Conservation (phyloP, 2,329 filamentous ascomycete genomes). For the Sporothrix protearum region DNA sequence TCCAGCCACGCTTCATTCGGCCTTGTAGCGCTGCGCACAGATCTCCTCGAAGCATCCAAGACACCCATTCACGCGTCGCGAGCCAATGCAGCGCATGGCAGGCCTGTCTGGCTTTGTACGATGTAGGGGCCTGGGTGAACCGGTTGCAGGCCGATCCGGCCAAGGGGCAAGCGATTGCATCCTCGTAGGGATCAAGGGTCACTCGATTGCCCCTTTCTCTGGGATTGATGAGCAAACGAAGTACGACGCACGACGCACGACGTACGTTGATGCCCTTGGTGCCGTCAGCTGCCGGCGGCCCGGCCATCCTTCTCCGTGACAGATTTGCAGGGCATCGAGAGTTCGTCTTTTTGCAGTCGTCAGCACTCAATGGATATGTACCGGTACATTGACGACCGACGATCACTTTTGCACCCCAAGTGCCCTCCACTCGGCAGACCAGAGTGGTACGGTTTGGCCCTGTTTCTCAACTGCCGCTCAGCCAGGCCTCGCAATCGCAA, state of each 20-base stretch:
- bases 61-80: neutral
- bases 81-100: neutral
- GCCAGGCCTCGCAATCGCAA: neutral
- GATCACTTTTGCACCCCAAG: neutral
- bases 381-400: neutral
- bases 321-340: neutral
- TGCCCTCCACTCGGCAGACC: neutral
- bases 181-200: neutral
- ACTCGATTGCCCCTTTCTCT: neutral
- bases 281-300: neutral
- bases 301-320: neutral
- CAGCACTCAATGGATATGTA: constrained; percentile 2
- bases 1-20: neutral
- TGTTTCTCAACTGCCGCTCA: neutral
- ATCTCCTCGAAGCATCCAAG: neutral
- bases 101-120: neutral
- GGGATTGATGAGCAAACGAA: neutral
- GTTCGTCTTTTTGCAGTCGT: neutral
- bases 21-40: neutral
- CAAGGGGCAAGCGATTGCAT: neutral
- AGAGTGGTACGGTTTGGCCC: too few species aligned
- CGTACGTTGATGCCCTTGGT: neutral
- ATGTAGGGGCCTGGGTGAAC: neutral
- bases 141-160: neutral
- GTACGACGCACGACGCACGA: neutral